Base-by-base conservation (phyloP, 192 early-diverging fungal species). In the Backusella mclennaniae region DNA sequence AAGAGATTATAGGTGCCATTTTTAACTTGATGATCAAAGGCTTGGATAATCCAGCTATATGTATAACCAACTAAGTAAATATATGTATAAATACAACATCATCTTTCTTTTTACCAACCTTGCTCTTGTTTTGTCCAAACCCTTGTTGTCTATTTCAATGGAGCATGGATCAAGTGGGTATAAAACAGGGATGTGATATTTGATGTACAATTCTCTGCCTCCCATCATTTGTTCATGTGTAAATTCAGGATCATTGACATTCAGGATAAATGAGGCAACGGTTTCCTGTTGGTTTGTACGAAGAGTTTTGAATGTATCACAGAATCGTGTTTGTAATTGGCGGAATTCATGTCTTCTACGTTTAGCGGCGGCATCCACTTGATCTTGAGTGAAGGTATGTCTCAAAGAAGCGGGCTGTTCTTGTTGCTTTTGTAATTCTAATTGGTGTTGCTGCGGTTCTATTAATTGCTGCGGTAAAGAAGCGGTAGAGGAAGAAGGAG, bases 111-210 rank as follows among this genome's bases (percentile, higher is more conserved):
- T 7, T 53, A 7, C 17, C 17, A 53, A 69, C 68, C 35, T 39
- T 69, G 68, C 68, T 49, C 70, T 44, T 29, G 70, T 71, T n/a
- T 71, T 71, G 41, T 71, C 70, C 17, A 71, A 49, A 5, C 21
- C 35, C 2, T 31, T 69, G 46, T 74, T 73, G 23, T 41, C 70
- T 23, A 81, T 74, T 56, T 74, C 73, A 49, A 87, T 80, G 33
- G 74, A 69, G 49, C 86, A 85, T 7, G 84, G 82, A 8, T 84
- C 80, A 36, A 87, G 42, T 35, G 86, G 86, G 66, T 83, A 87
- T 3, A 69, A 14, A 8, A 12, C 44, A 2, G 86, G 86, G 19
- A 87, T 52, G 21, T 33, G 26, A 33, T 75, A 75, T 33, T 75
- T 67, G 1, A 75, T 44, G 6, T 44, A 5, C 38, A 76, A 12